phyloP scores from a whole-genome alignment of 2,329 filamentous ascomycete species.

The Cladosporium sp. region DNA sequence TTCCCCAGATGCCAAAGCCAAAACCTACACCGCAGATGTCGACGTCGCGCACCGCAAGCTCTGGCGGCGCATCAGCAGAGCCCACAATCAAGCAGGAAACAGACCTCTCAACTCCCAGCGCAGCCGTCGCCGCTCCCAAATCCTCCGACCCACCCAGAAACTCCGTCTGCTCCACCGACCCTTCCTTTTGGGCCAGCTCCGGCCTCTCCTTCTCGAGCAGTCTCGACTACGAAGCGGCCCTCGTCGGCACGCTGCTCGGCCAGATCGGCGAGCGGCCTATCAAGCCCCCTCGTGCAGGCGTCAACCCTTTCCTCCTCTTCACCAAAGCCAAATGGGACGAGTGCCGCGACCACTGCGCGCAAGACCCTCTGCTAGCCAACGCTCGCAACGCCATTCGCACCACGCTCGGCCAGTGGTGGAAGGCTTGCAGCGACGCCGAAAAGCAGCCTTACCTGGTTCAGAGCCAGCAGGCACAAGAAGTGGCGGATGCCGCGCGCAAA shows the following conservation, averaged over 20 bases:
- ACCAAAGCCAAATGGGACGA: constrained; percentile 69
- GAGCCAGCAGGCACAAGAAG: constrained; percentile 65
- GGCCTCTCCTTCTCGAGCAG: constrained; percentile 25
- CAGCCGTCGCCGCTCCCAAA: constrained; percentile 1
- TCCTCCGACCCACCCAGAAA: constrained; percentile 22
- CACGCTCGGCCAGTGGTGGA: constrained; percentile 89
- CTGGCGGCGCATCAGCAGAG: not conserved
- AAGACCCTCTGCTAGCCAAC: constrained; percentile 62
- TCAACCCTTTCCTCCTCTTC: constrained; percentile 86
- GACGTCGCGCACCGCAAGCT: not conserved
- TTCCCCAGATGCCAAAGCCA: constrained; percentile 9
- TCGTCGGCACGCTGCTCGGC: constrained; percentile 53
- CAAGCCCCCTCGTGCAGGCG: constrained; percentile 67
- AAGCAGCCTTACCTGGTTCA: constrained; percentile 74
- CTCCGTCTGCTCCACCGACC: constrained; percentile 29
- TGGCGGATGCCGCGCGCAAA: constrained; percentile 55
- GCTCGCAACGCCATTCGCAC: constrained; percentile 71
- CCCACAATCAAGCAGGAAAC: constrained; percentile 27
- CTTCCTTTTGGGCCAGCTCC: constrained; percentile 30
- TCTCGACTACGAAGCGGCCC: constrained; percentile 53
- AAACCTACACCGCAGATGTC: not conserved
- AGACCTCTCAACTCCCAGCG: not conserved
- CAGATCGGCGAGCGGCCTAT: constrained; percentile 71
- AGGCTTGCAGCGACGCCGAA: constrained; percentile 64
- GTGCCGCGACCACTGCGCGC: constrained; percentile 60